A percentile compares a stretch with the other conserved stretches of the same genome.
Conservation (phyloP, 2,329 filamentous ascomycete genomes). For the Alternaria rosae region DNA sequence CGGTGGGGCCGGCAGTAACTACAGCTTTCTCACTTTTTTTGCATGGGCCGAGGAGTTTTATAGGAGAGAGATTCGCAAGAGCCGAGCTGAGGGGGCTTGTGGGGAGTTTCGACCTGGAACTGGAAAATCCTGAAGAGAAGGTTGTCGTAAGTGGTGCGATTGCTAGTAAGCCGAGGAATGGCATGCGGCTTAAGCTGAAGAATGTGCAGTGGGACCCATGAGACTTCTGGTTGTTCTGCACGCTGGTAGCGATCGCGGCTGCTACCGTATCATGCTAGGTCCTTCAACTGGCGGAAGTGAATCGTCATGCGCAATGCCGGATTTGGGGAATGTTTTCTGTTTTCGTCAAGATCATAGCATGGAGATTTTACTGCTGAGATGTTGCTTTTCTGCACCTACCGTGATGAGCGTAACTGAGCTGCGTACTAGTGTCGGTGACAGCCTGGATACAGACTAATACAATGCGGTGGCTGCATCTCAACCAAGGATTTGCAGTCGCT, state of each 20-base stretch:
- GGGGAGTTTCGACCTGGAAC: constrained; percentile 43
- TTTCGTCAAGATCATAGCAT: neutral
- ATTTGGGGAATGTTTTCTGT: neutral
- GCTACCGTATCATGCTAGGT: neutral
- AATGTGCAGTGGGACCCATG: constrained; percentile 27
- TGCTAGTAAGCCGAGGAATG: constrained; percentile 49
- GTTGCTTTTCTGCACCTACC: neutral
- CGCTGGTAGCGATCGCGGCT: neutral
- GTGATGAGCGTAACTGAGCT: neutral
- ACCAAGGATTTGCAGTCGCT: neutral
- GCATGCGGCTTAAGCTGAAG: constrained; percentile 47
- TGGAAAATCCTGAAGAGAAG: constrained; percentile 42
- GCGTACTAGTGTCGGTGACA: neutral
- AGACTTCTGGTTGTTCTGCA: neutral
- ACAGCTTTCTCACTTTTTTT: constrained; percentile 53
- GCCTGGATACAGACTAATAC: neutral
- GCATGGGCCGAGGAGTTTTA: constrained; percentile 52
- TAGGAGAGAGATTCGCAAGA: constrained; percentile 49
- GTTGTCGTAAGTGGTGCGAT: constrained; percentile 45
- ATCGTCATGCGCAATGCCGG: neutral
- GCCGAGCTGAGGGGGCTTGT: constrained; percentile 48
- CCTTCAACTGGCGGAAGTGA: neutral
- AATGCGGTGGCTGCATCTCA: neutral
- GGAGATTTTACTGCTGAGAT: neutral
- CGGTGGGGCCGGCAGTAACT: constrained; percentile 51